Conservation (phyloP, 257 asterid genomes). For the Nicotiana benthamiana region DNA sequence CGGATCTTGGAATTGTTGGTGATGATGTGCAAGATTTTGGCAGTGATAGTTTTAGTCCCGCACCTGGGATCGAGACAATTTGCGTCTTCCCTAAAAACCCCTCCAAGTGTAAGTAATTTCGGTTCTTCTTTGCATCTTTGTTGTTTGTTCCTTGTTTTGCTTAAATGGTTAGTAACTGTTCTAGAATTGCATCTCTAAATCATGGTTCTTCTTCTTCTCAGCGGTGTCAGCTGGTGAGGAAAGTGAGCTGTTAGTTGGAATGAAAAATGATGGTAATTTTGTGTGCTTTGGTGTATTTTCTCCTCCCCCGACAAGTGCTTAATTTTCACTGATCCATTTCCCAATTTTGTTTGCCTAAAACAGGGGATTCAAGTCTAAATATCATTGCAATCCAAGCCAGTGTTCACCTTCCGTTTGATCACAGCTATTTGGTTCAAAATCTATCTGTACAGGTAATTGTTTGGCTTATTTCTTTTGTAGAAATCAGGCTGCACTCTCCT, state of each 20-base stretch:
- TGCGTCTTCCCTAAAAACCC: conserved; percentile 91
- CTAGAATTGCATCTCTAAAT: neutral
- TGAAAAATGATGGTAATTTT: conserved; percentile 71
- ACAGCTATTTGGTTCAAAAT: conserved; percentile 75
- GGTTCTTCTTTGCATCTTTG: neutral
- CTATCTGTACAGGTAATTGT: conserved; percentile 69
- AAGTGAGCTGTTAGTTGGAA: conserved; percentile 79
- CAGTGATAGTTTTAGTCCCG: conserved; percentile 60
- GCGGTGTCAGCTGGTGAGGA: conserved; percentile 83
- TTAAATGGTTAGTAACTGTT: neutral
- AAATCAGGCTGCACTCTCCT: neutral
- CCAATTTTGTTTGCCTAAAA: conserved; percentile 6
- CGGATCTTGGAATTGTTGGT: conserved; percentile 74
- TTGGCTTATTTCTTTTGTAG: neutral
- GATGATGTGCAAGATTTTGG: conserved; percentile 82
- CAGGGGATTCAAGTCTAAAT: conserved; percentile 66
- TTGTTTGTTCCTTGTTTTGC: neutral
- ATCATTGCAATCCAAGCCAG: conserved; percentile 81
- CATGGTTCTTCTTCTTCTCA: conserved; percentile 27
- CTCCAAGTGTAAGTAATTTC: conserved; percentile 43
- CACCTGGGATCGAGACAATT: conserved; percentile 79
- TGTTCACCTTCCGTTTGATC: conserved; percentile 78
- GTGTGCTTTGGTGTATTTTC: neutral
- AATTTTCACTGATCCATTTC: conserved; percentile 7
- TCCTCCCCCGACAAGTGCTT: neutral